Evolutionary conservation across 768 basidiomycete genomes (phyloP), one percentile per base, ranked within the genome.

Genomic region (Amanita inopinata): DNA sequence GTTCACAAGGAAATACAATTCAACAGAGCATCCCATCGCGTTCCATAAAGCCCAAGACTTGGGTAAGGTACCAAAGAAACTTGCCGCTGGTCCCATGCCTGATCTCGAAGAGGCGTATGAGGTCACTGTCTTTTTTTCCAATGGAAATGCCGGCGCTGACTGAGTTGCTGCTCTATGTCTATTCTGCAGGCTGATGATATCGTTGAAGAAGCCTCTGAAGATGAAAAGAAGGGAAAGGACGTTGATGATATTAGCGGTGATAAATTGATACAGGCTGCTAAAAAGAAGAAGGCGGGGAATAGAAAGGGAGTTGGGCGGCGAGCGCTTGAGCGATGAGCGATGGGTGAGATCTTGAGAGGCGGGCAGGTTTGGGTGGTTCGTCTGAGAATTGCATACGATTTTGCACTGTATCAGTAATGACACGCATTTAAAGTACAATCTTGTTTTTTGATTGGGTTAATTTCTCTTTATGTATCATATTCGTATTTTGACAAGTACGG

Each of bases 101-200:
- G 94, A 98, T 62, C 70, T 91, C 14, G 94, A 97, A 57, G 94
- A 98, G 38, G 92, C 81, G 0, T 85, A 82, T 49, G 90, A 87
- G 49, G 83, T 88, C n/a, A n/a, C n/a, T n/a, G n/a, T n/a, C n/a
- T n/a, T n/a, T n/a, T n/a, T n/a, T n/a, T n/a, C n/a, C n/a, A n/a
- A n/a, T n/a, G n/a, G n/a, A n/a, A n/a, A n/a, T n/a, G n/a, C n/a
- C n/a, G n/a, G n/a, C n/a, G n/a, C n/a, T n/a, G n/a, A n/a, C n/a
- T n/a, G n/a, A n/a, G n/a, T n/a, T n/a, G n/a, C n/a, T n/a, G n/a
- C n/a, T n/a, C n/a, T n/a, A n/a, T 25, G 15, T 28, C 14, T 33
- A 25, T 32, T 18, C 38, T 18, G 25, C 54, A 69, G 73, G 55
- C 65, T 51, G 72, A 74, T 18, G 74, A 73, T 36, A 64, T 65